A percentile compares a stretch with the other conserved stretches of the same genome.
Conservation (phyloP, 495 filamentous ascomycete species). For the Aspergillus affinis region DNA sequence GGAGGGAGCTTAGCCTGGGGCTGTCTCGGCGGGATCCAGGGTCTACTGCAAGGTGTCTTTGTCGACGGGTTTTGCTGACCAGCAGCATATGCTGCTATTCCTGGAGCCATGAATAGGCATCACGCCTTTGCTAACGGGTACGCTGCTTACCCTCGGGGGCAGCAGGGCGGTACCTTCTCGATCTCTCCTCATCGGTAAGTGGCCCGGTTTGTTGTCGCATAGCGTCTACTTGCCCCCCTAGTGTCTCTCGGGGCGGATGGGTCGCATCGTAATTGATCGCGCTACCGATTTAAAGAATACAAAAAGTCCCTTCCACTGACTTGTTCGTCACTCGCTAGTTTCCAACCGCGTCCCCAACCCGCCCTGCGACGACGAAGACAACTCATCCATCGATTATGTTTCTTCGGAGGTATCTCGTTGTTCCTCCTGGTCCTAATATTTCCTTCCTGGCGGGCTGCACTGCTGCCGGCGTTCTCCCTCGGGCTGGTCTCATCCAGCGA, state of each 20-base stretch:
- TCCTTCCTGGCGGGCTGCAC: conserved; percentile 65
- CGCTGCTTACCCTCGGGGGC: conserved; percentile 58
- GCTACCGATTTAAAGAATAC: neutral
- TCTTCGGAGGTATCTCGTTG: conserved; percentile 48
- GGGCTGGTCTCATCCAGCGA: conserved; percentile 66
- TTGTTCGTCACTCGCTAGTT: conserved; percentile 51
- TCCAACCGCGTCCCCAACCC: conserved; percentile 80
- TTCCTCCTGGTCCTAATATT: conserved; percentile 68
- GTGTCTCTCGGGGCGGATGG: conserved; percentile 11
- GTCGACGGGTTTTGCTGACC: conserved; percentile 13
- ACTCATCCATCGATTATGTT: conserved; percentile 66
- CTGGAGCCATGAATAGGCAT: conserved; percentile 54
- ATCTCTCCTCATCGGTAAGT: conserved; percentile 84
- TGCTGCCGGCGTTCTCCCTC: conserved; percentile 63
- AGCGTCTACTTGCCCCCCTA: neutral
- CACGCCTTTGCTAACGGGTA: conserved; percentile 78
- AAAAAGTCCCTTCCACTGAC: neutral
- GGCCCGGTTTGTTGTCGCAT: neutral
- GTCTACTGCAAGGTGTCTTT: conserved; percentile 7
- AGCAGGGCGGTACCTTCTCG: conserved; percentile 68
- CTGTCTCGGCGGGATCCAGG: conserved; percentile 14
- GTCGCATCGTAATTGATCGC: neutral
- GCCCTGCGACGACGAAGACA: conserved; percentile 71
- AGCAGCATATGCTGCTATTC: conserved; percentile 29
- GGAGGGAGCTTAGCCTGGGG: conserved; percentile 1